phyloP scores from a whole-genome alignment of 148 eudicot species.

The Rhododendron ferrugineum region DNA sequence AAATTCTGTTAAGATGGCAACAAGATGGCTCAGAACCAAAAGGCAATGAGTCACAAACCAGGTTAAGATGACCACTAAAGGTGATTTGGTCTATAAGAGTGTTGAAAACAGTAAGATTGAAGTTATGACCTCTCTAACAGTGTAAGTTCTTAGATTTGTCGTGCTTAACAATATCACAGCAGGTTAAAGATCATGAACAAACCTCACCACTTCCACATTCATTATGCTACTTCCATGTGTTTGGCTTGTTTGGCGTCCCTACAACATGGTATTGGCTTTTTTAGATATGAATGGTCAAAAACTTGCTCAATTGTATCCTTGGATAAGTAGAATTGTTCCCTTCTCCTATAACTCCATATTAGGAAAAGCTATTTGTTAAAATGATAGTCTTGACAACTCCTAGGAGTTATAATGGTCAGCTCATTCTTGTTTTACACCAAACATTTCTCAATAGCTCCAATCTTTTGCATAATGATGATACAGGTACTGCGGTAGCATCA shows the following conservation, averaged over 20 bases:
- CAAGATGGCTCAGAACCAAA: constrained; percentile 3
- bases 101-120: background rate
- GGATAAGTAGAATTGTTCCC: background rate
- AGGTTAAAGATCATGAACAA: background rate
- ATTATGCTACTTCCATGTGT: background rate
- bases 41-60: background rate
- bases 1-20: constrained; percentile 45
- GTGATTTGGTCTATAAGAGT: background rate
- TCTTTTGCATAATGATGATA: background rate
- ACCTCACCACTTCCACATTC: background rate
- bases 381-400: background rate
- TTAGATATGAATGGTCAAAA: background rate
- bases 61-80: background rate
- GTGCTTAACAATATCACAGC: background rate
- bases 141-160: background rate
- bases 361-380: background rate
- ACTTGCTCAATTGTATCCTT: background rate
- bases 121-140: background rate
- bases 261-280: background rate
- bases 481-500: background rate
- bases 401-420: background rate
- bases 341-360: background rate
- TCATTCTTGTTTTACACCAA: background rate
- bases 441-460: background rate
- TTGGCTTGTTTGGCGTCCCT: background rate